These are phyloP conservation scores for Apiotrichum laibachii DNA, from an alignment of 1,284 basidiomycete species.

Conservation along the genomic window DNA sequence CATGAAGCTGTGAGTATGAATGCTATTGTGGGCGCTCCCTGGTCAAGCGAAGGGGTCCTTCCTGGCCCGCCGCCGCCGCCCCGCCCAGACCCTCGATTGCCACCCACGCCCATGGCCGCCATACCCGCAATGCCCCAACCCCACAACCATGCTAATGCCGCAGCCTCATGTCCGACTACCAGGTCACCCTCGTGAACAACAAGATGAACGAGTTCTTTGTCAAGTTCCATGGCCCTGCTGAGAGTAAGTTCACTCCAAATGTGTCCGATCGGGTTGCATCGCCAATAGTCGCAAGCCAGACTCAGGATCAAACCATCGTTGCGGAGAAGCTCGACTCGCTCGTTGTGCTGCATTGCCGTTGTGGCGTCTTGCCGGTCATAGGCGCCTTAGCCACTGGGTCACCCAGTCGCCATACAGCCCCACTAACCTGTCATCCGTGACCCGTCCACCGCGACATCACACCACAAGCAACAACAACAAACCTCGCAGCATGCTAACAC, in stretches of 20 bases:
- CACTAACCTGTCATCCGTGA: too few relatives aligned
- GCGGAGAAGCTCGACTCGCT: too few relatives aligned
- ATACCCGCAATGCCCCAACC: background rate
- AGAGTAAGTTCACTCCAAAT: conserved; percentile 65
- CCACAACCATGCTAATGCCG: background rate
- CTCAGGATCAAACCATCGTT: too few relatives aligned
- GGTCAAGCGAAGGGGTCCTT: background rate
- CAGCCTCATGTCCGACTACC: conserved; percentile 94
- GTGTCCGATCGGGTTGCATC: background rate
- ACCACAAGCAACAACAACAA: background rate
- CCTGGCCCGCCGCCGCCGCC: background rate
- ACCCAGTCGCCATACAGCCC: too few relatives aligned
- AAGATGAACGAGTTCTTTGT: conserved; percentile 99
- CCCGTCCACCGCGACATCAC: too few relatives aligned
- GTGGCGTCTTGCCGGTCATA: too few relatives aligned
- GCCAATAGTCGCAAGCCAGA: too few relatives aligned
- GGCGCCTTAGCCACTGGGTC: background rate
- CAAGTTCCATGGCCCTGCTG: conserved; percentile 85
- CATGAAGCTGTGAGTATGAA: conserved; percentile 85
- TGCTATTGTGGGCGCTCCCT: background rate
- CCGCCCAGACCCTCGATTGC: conserved; percentile 10
- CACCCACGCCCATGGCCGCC: conserved; percentile 14
- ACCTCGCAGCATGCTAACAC: conserved; percentile 1
- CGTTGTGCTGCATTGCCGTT: too few relatives aligned
- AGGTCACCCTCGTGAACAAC: conserved; percentile 95